Evolutionary conservation across 495 filamentous ascomycete genomes (phyloP).

Genomic region (Penicillium cinerascens): DNA sequence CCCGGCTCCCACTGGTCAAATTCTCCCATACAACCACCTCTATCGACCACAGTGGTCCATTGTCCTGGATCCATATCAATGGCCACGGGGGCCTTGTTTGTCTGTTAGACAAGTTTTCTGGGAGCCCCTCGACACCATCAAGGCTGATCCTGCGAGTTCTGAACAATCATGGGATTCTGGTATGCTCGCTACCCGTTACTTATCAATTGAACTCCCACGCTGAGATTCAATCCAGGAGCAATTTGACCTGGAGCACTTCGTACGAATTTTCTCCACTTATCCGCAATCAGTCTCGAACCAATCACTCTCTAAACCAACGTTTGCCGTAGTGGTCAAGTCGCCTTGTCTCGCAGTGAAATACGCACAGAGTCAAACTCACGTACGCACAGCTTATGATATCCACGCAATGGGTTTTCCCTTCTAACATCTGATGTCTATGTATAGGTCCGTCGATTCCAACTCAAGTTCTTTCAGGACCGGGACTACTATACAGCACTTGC

Average conservation of each 20-base stretch:
- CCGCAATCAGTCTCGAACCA: slow-evolving; percentile 1
- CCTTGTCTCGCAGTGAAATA: slow-evolving; percentile 46
- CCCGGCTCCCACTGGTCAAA: slow-evolving; percentile 34
- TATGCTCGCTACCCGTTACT: slow-evolving; percentile 11
- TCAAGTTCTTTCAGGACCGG: slow-evolving; percentile 36
- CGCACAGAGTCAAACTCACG: slow-evolving; percentile 17
- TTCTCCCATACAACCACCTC: slow-evolving; percentile 42
- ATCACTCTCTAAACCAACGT: slow-evolving; percentile 18
- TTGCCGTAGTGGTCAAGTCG: slow-evolving; percentile 41
- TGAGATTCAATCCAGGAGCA: slow-evolving; percentile 30
- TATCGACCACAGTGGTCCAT: slow-evolving; percentile 28
- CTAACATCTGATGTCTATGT: neutral
- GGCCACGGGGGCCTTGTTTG: slow-evolving; percentile 30
- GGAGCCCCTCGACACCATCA: neutral
- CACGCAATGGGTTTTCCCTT: neutral
- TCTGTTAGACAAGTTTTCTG: slow-evolving; percentile 24
- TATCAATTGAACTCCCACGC: neutral
- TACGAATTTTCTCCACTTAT: slow-evolving; percentile 17
- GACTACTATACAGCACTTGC: slow-evolving; percentile 40
- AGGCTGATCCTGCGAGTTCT: slow-evolving; percentile 26
- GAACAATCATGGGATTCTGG: slow-evolving; percentile 26
- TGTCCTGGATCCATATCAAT: slow-evolving; percentile 40
- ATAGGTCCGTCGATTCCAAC: slow-evolving; percentile 42
- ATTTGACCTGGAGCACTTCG: slow-evolving; percentile 29
- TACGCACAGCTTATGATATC: neutral